Evolutionary conservation across 768 basidiomycete species (phyloP).

Genomic region (Tulasnella sp.): DNA sequence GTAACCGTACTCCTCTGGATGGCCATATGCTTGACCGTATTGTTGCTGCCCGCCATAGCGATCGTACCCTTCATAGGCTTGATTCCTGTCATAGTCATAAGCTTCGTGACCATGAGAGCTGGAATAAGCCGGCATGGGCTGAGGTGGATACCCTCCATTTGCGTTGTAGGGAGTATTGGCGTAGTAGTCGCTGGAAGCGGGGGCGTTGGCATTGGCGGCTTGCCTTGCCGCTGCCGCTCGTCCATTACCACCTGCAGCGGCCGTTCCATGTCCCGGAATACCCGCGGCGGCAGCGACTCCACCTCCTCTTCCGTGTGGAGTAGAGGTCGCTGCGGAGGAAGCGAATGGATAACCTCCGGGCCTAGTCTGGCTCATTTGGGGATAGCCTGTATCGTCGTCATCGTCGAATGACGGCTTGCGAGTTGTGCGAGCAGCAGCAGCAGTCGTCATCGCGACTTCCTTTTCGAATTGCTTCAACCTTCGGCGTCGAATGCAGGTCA

Average conservation of each 20-base stretch:
- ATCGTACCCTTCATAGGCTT: slow-evolving; percentile 8
- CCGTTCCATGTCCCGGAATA: neutral
- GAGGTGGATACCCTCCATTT: slow-evolving; percentile 19
- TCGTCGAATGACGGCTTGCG: slow-evolving; percentile 2
- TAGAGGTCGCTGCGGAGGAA: neutral
- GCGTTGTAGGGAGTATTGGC: slow-evolving; percentile 7
- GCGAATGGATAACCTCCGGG: neutral
- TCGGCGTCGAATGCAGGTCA: slow-evolving; percentile 56
- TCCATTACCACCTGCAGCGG: neutral
- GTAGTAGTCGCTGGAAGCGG: slow-evolving; percentile 18
- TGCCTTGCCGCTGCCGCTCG: neutral
- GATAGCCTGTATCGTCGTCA: neutral
- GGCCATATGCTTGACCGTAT: slow-evolving; percentile 1
- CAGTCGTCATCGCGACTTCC: slow-evolving; percentile 69
- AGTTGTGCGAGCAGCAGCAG: slow-evolving; percentile 47
- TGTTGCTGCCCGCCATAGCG: slow-evolving; percentile 1
- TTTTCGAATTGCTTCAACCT: slow-evolving; percentile 61
- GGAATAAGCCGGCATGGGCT: slow-evolving; percentile 12
- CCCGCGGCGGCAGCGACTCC: neutral
- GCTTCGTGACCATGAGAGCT: slow-evolving; percentile 13
- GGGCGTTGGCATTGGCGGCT: neutral
- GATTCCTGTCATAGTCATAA: slow-evolving; percentile 2
- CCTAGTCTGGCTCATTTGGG: neutral
- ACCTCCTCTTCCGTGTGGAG: neutral
- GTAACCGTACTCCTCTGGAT: slow-evolving; percentile 12